Evolutionary conservation across 192 early-diverging fungal genomes (phyloP).

Genomic region (Podochytrium sp.): DNA sequence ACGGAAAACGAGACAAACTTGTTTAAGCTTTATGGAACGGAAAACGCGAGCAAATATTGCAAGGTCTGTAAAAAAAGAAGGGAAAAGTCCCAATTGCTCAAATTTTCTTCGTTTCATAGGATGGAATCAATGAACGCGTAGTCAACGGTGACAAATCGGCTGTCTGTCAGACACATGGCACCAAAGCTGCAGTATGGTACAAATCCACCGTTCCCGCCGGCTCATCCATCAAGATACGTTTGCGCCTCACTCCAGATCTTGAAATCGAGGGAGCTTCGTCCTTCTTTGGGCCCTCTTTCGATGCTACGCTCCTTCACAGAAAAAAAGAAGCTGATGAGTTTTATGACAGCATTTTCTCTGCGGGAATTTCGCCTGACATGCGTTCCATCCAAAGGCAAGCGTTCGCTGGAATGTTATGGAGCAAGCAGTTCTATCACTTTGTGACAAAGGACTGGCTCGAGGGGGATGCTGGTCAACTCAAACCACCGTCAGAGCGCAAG

Average conservation of each 20-base stretch:
- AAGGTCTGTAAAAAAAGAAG: too few relatives aligned
- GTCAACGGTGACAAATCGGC: conserved; percentile 38
- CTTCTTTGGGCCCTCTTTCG: conserved; percentile 21
- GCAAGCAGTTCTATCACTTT: conserved; percentile 41
- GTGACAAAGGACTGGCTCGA: conserved; percentile 38
- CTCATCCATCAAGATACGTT: conserved; percentile 7
- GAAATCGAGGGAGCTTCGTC: background rate
- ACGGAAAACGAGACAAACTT: conserved; percentile 58
- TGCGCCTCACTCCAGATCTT: conserved; percentile 28
- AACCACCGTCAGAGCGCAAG: conserved; percentile 36
- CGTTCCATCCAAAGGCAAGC: conserved; percentile 37
- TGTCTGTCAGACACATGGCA: conserved; percentile 43
- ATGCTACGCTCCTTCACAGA: conserved; percentile 7
- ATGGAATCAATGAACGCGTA: conserved; percentile 52
- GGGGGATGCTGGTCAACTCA: conserved; percentile 32
- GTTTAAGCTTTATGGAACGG: conserved; percentile 39
- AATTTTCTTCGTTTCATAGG: conserved; percentile 35
- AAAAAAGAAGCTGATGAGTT: conserved; percentile 40
- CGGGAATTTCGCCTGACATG: conserved; percentile 16
- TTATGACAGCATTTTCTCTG: conserved; percentile 14
- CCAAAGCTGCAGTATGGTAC: conserved; percentile 54
- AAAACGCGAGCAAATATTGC: conserved; percentile 38
- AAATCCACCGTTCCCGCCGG: conserved; percentile 42
- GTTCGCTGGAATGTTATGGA: conserved; percentile 43
- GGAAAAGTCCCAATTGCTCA: too few relatives aligned